Evolutionary conservation across 495 filamentous ascomycete species (phyloP).

Genomic region (Letharia lupina): DNA sequence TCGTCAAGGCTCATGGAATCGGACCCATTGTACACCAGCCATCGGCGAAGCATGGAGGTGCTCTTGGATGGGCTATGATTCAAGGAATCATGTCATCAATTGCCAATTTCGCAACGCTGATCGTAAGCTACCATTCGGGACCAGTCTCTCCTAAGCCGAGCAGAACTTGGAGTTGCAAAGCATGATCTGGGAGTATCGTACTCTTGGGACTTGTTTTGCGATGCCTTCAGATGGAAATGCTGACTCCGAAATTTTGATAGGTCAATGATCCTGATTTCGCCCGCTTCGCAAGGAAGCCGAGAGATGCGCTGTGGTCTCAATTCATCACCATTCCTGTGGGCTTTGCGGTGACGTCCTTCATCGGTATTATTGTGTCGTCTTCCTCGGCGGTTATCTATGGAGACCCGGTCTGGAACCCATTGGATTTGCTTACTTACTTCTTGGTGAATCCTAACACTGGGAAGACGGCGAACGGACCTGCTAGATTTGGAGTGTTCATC

Average conservation of each 20-base stretch:
- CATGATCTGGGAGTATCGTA: neutral
- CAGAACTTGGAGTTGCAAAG: neutral
- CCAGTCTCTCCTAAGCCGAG: neutral
- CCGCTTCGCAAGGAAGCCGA: conserved; percentile 73
- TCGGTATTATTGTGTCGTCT: conserved; percentile 89
- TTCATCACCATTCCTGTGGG: conserved; percentile 77
- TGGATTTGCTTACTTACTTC: conserved; percentile 66
- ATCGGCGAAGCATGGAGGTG: conserved; percentile 53
- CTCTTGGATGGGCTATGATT: conserved; percentile 72
- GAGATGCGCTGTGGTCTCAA: conserved; percentile 83
- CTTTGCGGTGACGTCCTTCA: conserved; percentile 84
- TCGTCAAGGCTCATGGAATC: conserved; percentile 72
- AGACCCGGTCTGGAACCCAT: conserved; percentile 78
- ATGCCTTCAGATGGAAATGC: neutral
- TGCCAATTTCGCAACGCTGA: conserved; percentile 86
- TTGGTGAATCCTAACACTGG: conserved; percentile 32
- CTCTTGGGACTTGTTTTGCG: neutral
- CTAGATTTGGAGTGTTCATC: conserved; percentile 84
- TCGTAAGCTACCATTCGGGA: conserved; percentile 39
- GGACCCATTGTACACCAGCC: conserved; percentile 78
- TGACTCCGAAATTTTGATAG: conserved; percentile 7
- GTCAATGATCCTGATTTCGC: conserved; percentile 83
- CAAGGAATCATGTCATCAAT: conserved; percentile 81
- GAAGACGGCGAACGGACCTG: conserved; percentile 58
- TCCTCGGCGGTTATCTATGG: conserved; percentile 71